Evolutionary conservation across 2,329 filamentous ascomycete species (phyloP).

Genomic region (Plectosphaerella sp.): DNA sequence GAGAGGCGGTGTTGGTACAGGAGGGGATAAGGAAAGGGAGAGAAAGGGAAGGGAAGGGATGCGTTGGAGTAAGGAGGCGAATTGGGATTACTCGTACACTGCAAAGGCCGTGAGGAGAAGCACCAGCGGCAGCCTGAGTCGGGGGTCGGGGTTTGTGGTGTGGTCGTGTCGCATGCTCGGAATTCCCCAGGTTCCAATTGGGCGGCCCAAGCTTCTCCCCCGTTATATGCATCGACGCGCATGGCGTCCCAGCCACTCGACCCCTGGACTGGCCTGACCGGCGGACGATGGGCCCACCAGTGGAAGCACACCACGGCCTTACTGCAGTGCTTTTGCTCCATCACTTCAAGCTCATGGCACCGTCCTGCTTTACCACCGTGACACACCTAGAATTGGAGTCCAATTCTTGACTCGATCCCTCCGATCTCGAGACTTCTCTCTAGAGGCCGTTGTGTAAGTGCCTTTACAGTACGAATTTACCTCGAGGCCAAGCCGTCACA

Average conservation of each 20-base stretch:
- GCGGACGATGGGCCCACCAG: too few species aligned
- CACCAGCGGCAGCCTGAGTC: neutral
- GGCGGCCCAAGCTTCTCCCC: neutral
- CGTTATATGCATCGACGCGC: neutral
- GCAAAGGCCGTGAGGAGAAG: constrained; percentile 1
- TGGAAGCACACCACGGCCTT: too few species aligned
- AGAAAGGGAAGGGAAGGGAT: neutral
- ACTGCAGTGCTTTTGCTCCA: too few species aligned
- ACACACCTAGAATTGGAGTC: too few species aligned
- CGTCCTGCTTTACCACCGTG: too few species aligned
- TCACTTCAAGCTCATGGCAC: too few species aligned
- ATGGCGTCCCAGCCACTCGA: neutral
- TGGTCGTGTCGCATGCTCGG: neutral
- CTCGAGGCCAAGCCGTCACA: too few species aligned
- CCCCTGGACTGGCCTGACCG: too few species aligned
- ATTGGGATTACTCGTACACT: neutral
- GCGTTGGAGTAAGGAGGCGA: neutral
- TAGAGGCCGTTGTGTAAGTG: too few species aligned
- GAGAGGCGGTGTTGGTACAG: neutral
- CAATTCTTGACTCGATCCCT: too few species aligned
- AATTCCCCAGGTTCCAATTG: neutral
- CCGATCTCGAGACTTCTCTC: too few species aligned
- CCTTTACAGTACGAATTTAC: too few species aligned
- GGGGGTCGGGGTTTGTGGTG: neutral
- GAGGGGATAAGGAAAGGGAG: neutral